A percentile compares a stretch with the other conserved stretches of the same genome.
phyloP scores from a whole-genome alignment of 768 basidiomycete species.

The Crepidotus variabilis region DNA sequence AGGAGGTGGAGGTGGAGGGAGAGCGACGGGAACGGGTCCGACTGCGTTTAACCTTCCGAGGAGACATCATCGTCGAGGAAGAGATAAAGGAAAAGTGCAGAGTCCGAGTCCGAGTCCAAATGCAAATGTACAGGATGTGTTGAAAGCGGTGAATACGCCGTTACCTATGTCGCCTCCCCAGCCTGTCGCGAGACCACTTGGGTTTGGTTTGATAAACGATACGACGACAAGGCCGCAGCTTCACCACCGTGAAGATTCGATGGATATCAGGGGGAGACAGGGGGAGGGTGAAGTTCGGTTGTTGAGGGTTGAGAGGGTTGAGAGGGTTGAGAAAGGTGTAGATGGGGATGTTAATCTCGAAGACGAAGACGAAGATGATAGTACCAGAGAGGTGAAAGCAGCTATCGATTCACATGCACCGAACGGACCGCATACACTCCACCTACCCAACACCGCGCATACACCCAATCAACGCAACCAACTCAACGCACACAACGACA shows the following conservation, averaged over 20 bases:
- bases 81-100: not conserved
- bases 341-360: not conserved
- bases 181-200: too few species aligned
- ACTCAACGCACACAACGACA: too few species aligned
- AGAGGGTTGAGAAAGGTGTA: not conserved
- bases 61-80: not conserved
- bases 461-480: too few species aligned
- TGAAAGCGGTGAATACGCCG: not conserved
- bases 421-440: too few species aligned
- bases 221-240: not conserved
- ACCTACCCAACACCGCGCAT: too few species aligned
- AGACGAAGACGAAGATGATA: slow-evolving; percentile 2
- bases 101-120: not conserved
- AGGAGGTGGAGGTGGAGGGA: not conserved
- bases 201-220: too few species aligned
- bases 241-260: not conserved
- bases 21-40: not conserved
- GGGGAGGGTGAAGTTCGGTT: not conserved
- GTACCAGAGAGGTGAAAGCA: too few species aligned
- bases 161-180: too few species aligned
- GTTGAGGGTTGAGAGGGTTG: slow-evolving; percentile 2
- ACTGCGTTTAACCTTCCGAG: not conserved
- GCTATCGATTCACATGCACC: too few species aligned
- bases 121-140: not conserved
- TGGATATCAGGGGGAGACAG: not conserved